Evolutionary conservation across 768 basidiomycete genomes (phyloP).

Genomic region (Lactarius pseudohatsudake): DNA sequence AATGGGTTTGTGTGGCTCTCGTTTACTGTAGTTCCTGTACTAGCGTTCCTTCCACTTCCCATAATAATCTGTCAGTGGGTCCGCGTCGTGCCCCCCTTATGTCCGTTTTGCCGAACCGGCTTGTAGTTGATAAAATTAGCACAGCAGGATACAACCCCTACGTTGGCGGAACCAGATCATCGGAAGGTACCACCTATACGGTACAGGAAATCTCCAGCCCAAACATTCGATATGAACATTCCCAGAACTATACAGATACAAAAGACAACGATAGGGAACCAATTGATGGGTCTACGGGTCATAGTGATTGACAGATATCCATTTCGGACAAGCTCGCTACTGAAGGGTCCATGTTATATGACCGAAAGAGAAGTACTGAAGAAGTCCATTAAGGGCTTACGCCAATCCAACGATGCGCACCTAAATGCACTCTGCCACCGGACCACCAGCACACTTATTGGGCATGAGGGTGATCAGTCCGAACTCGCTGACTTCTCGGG

Average conservation of each 20-base stretch:
- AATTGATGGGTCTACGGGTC: background rate
- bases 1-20: too few species aligned
- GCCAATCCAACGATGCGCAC: background rate
- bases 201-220: background rate
- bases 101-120: too few species aligned
- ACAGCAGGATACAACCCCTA: too few species aligned
- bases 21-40: too few species aligned
- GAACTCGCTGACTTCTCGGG: constrained; percentile 31
- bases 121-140: background rate
- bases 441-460: background rate
- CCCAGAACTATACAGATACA: background rate
- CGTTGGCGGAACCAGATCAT: background rate
- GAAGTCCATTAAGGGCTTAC: background rate
- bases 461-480: background rate
- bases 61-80: too few species aligned
- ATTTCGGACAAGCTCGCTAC: background rate
- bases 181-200: background rate
- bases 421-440: background rate
- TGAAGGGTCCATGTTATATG: background rate
- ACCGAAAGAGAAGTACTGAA: background rate
- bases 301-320: background rate
- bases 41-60: too few species aligned
- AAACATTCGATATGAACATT: too few species aligned
- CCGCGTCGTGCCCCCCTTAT: too few species aligned
- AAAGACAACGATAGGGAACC: background rate